These are phyloP conservation scores for Coleophoma eucalyptorum DNA, from an alignment of 2,329 filamentous ascomycete genomes.

Conservation along the genomic window DNA sequence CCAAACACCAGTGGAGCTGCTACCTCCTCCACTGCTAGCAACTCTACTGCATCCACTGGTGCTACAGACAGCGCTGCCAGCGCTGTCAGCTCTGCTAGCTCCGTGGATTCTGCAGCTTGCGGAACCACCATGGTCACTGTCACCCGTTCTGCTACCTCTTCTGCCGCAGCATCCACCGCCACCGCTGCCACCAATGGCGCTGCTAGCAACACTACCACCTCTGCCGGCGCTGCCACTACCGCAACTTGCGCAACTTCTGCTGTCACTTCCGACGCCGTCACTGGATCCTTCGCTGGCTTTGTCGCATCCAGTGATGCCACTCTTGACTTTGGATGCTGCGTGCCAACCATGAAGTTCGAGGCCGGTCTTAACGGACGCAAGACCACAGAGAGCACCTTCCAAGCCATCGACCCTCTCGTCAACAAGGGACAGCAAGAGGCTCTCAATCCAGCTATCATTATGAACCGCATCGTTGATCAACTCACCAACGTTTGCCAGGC, in stretches of 20 bases:
- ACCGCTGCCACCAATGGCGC: conserved; percentile 12
- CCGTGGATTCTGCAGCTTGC: neutral
- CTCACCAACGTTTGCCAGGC: conserved; percentile 63
- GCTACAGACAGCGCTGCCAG: conserved; percentile 2
- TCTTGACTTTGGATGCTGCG: conserved; percentile 45
- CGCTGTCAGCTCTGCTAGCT: conserved; percentile 14
- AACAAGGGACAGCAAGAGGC: conserved; percentile 61
- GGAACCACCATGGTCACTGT: conserved; percentile 16
- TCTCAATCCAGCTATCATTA: conserved; percentile 71
- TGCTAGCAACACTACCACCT: conserved; percentile 14
- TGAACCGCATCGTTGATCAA: conserved; percentile 68
- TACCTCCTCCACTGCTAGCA: conserved; percentile 7
- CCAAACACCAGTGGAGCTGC: neutral
- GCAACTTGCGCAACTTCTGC: conserved; percentile 10
- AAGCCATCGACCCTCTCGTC: conserved; percentile 58
- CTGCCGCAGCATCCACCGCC: conserved; percentile 11
- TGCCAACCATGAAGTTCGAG: conserved; percentile 52
- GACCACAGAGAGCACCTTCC: conserved; percentile 62
- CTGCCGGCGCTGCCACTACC: conserved; percentile 5
- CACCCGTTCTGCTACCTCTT: conserved; percentile 3
- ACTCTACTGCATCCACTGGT: conserved; percentile 6
- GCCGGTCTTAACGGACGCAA: conserved; percentile 46
- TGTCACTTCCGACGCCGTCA: conserved; percentile 9
- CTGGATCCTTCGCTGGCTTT: conserved; percentile 14
- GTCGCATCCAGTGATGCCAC: conserved; percentile 26